A percentile compares a stretch with the other conserved stretches of the same genome.
phyloP scores from a whole-genome alignment of 306 rosid genomes.

The Sophora flavescens region DNA sequence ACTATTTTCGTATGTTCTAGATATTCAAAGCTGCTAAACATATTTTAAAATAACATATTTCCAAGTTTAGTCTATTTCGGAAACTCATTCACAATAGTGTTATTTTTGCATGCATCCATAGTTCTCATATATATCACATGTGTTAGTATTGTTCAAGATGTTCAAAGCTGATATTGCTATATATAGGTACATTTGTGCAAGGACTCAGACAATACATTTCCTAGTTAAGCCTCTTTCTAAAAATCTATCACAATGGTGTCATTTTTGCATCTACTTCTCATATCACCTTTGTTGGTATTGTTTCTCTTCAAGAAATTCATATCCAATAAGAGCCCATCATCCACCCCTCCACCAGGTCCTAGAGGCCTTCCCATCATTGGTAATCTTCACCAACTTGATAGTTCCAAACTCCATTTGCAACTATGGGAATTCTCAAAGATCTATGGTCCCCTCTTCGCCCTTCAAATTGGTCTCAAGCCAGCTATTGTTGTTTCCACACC shows the following conservation, averaged over 20 bases:
- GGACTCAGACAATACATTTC: too few species aligned
- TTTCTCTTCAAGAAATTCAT: not conserved
- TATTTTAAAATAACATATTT: too few species aligned
- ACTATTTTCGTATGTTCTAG: too few species aligned
- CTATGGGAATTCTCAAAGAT: not conserved
- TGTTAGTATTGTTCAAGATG: too few species aligned
- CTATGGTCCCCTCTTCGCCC: constrained; percentile 27
- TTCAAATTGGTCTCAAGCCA: not conserved
- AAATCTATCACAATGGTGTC: not conserved
- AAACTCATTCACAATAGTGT: too few species aligned
- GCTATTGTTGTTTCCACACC: constrained; percentile 29
- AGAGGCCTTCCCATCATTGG: constrained; percentile 33
- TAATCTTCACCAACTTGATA: constrained; percentile 6
- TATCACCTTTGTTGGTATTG: not conserved
- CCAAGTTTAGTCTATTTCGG: too few species aligned
- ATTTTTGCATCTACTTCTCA: not conserved
- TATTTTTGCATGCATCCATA: too few species aligned
- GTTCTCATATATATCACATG: too few species aligned
- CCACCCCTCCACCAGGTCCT: constrained; percentile 5
- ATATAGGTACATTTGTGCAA: too few species aligned
- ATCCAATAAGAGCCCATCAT: not conserved
- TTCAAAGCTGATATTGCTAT: too few species aligned
- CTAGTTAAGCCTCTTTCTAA: too few species aligned
- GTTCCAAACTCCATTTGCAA: not conserved
- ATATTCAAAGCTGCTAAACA: too few species aligned